These are phyloP conservation scores for Myxozyma monticola DNA, from an alignment of 805 yeast species.

Conservation along the genomic window DNA sequence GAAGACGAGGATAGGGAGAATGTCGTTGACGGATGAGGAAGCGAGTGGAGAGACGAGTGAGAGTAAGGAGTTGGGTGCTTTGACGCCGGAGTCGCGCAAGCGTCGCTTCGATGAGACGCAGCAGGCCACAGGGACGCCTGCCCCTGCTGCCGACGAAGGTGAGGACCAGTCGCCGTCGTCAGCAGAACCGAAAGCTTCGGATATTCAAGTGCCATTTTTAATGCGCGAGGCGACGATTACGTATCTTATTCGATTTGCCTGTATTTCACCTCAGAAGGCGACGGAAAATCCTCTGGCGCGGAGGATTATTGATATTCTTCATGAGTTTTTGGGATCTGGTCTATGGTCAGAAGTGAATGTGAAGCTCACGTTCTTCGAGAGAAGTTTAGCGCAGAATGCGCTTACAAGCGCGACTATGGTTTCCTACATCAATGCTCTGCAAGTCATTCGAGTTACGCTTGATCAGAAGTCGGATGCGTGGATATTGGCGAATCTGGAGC, in stretches of 20 bases:
- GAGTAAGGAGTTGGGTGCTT: background rate
- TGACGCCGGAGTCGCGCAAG: conserved; percentile 25
- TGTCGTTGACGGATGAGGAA: conserved; percentile 5
- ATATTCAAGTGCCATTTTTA: conserved; percentile 52
- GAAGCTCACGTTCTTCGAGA: conserved; percentile 81
- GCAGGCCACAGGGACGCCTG: background rate
- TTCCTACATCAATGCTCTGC: conserved; percentile 84
- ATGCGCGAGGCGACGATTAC: conserved; percentile 90
- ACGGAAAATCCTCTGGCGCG: conserved; percentile 81
- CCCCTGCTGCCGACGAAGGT: background rate
- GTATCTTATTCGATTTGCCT: conserved; percentile 80
- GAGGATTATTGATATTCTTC: conserved; percentile 74
- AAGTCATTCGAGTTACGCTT: conserved; percentile 79
- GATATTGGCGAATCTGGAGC: conserved; percentile 70
- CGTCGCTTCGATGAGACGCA: conserved; percentile 25
- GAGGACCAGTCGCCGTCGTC: conserved; percentile 17
- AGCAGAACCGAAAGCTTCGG: conserved; percentile 28
- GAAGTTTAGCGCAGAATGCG: conserved; percentile 78
- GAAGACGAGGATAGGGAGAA: conserved; percentile 25
- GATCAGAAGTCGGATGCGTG: conserved; percentile 75
- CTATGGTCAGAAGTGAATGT: conserved; percentile 91
- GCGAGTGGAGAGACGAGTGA: background rate
- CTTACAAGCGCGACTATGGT: conserved; percentile 58
- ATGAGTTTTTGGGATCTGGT: conserved; percentile 66
- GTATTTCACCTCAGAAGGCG: conserved; percentile 81